Percentiles rank a stretch among this genome's conserved stretches.
Conservation (phyloP, 164 flowering plant species). For the Stephania cephalantha region DNA sequence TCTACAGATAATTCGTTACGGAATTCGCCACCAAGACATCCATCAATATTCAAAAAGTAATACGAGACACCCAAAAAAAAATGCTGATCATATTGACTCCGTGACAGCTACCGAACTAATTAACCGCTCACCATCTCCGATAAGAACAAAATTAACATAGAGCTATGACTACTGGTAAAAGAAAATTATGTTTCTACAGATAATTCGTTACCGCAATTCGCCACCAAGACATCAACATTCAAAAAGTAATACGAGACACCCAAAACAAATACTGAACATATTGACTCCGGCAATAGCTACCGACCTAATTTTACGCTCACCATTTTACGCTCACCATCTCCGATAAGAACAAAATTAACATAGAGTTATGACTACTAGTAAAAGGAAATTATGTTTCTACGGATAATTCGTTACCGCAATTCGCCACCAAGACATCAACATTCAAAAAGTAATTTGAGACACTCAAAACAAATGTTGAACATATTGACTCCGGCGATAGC, state of each 20-base stretch:
- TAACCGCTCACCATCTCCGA: not conserved
- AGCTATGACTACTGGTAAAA: not conserved
- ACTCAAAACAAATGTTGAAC: too few species aligned
- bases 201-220: not conserved
- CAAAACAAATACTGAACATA: too few species aligned
- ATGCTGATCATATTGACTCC: too few species aligned
- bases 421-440: not conserved
- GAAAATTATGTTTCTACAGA: not conserved
- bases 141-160: slow-evolving; percentile 5
- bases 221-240: not conserved
- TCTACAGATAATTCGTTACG: not conserved
- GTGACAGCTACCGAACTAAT: too few species aligned
- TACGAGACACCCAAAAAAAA: too few species aligned
- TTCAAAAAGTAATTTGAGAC: not conserved
- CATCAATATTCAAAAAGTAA: not conserved
- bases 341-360: not conserved
- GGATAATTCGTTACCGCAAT: not conserved
- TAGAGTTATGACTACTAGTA: not conserved
- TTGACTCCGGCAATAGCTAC: not conserved
- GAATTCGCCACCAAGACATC: not conserved
- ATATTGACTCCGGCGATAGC: not conserved
- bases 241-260: too few species aligned
- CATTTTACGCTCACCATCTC: not conserved
- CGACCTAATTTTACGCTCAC: not conserved
- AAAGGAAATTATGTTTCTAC: not conserved